Evolutionary conservation across 1,139 yeast genomes (phyloP), one percentile per base, ranked within the genome.

Genomic region (Yamadazyma friedrichii): DNA sequence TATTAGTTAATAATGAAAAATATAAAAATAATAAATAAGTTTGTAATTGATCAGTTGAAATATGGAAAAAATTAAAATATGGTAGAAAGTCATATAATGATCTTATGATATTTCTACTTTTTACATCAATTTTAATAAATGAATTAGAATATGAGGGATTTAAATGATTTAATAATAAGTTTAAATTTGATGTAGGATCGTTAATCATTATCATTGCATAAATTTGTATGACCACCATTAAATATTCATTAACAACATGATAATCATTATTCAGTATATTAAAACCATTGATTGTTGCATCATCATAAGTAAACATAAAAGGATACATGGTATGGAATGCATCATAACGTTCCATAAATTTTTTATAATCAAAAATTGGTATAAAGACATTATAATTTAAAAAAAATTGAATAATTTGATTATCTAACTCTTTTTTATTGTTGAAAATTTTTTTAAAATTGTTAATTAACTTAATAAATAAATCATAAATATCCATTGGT

Each of bases 311-410:
- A 51, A 72, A 73, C 57, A 73, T 70, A 44, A 72, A 73, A 11
- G 78, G 78, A 51, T 76, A 78, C 70, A 76, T 76, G 40, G 79
- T 77, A 49, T 76, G 78, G 53, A 78, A 76, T 3, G 74, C 77
- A 42, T 78, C 78, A 48, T 81, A 81, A 40, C 72, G 69, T 50
- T 72, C 75, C 73, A 79, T 80, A 51, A 81, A 80, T 33, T 67
- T 59, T 37, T 70, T 73, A 49, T 76, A 80, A 53, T 80, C 84
- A 46, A 81, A 70, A n/a, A 81, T 76, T 9, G 86, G 86, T 24
- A 81, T 71, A 46, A 80, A 67, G 15, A 73, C 68, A 55, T 81
- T 81, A 53, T 78, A 74, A 50, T 78, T 75, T 42, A 78, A 64
- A 51, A 81, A 81, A 52, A 68, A 81, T 39, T 77, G 72, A 47